Percentiles rank a stretch among this genome's conserved stretches.
Conservation (phyloP, 495 filamentous ascomycete genomes). For the Penicillium manginii region DNA sequence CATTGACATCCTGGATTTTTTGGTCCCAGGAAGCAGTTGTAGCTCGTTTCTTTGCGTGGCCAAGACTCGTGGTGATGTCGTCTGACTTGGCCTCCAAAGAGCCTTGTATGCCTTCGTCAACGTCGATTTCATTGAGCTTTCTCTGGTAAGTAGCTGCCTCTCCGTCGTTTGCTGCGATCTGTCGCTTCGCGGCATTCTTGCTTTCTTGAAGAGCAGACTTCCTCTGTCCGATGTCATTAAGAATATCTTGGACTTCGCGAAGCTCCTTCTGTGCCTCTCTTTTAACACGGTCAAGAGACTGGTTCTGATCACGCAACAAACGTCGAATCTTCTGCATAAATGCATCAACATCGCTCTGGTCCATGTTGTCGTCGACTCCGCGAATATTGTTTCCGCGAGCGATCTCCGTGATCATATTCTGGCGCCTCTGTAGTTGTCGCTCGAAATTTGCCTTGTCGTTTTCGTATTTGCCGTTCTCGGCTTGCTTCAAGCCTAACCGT, state of each 20-base stretch:
- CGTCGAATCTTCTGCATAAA: slow-evolving; percentile 81
- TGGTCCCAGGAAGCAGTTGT: slow-evolving; percentile 67
- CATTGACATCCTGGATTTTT: slow-evolving; percentile 64
- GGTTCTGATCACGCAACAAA: slow-evolving; percentile 74
- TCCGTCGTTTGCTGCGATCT: slow-evolving; percentile 70
- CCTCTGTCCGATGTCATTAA: slow-evolving; percentile 70
- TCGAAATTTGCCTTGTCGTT: slow-evolving; percentile 88
- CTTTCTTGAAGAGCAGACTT: slow-evolving; percentile 69
- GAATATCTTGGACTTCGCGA: slow-evolving; percentile 62
- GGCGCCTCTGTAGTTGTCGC: slow-evolving; percentile 69
- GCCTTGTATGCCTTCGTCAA: slow-evolving; percentile 82
- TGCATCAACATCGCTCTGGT: slow-evolving; percentile 69
- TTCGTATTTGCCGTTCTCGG: slow-evolving; percentile 81
- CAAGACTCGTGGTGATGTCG: slow-evolving; percentile 66
- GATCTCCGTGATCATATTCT: slow-evolving; percentile 74
- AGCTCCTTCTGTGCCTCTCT: slow-evolving; percentile 71
- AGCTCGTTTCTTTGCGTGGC: slow-evolving; percentile 62
- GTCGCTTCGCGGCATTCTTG: slow-evolving; percentile 68
- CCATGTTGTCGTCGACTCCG: slow-evolving; percentile 78
- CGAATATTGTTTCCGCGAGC: slow-evolving; percentile 80
- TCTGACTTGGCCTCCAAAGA: slow-evolving; percentile 71
- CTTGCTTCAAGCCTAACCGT: slow-evolving; percentile 69
- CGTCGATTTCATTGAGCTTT: slow-evolving; percentile 67
- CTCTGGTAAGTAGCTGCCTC: slow-evolving; percentile 63
- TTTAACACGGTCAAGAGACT: slow-evolving; percentile 71